These are phyloP conservation scores for Aechmea fasciata DNA, from an alignment of 176 grass and related monocot species.

Conservation along the genomic window DNA sequence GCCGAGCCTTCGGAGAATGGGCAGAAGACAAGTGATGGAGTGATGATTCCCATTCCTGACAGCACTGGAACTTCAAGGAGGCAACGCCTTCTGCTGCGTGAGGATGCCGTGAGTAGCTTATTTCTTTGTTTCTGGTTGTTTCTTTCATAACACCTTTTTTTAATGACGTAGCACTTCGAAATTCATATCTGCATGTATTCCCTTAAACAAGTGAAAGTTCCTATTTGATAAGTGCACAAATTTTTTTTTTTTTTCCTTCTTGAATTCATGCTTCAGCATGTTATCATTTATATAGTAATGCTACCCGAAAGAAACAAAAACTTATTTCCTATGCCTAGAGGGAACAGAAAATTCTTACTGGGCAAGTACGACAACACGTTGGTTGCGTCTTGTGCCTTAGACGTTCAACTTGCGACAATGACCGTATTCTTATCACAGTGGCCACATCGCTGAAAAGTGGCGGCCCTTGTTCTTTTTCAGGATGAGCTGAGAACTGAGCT, in stretches of 20 bases:
- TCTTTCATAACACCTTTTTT: conserved; percentile 1
- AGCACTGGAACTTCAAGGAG: conserved; percentile 52
- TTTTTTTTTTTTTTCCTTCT: background rate
- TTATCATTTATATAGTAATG: too few relatives aligned
- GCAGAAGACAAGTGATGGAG: conserved; percentile 47
- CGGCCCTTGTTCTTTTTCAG: background rate
- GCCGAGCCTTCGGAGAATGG: conserved; percentile 33
- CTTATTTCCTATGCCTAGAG: too few relatives aligned
- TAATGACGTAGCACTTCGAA: background rate
- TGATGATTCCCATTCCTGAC: conserved; percentile 85
- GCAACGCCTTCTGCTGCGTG: conserved; percentile 59
- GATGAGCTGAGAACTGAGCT: background rate
- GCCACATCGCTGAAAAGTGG: background rate
- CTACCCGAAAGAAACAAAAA: too few relatives aligned
- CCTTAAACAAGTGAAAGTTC: background rate
- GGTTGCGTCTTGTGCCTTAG: too few relatives aligned
- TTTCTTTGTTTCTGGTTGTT: background rate
- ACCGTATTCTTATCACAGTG: background rate
- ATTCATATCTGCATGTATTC: background rate
- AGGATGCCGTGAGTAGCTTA: conserved; percentile 71
- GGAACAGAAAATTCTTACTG: too few relatives aligned
- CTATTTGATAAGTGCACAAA: background rate
- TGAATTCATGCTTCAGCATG: too few relatives aligned
- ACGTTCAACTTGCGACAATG: too few relatives aligned
- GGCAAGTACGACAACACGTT: too few relatives aligned